Base-by-base conservation (phyloP, 2,329 filamentous ascomycete genomes). In the Colletotrichum costaricense region DNA sequence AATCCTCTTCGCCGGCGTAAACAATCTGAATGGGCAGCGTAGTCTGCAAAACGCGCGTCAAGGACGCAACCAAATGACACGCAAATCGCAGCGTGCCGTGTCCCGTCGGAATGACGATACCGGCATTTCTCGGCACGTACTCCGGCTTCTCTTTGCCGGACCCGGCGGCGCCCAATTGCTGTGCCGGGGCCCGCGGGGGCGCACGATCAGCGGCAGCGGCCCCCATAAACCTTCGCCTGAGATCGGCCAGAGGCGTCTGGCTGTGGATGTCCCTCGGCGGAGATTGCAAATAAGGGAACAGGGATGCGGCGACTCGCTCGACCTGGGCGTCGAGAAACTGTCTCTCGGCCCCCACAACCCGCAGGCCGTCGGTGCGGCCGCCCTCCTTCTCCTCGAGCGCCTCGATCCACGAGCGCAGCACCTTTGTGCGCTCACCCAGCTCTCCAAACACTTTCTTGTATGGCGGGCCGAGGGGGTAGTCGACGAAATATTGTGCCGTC, bases 21-120 rank as follows among this genome's bases (percentile, higher is more conserved):
- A 79, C 80, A 33, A 84, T 58, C 38, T 84, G 77, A 6, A 84
- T 83, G 0, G 82, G 82, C 0, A 84, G 73, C 1, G 69, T 63
- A 0, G 80, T 80, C 1, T 76, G 75, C 60, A 82, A 76, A 1
- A 82, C 78, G 2, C 72, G 69, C 24, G 79, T 79, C 4, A 84
- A 62, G 2, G 80, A 76, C n/a, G 76, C 76, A 9, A 84, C 77
- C 11, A 83, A 74, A 65, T 84, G 83, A 49, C 80, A 81, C 8
- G 82, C 81, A 33, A 80, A 82, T 1, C 83, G 80, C 14, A 84
- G 74, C 14, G 74, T 78, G 22, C 76, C 76, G 1, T 77, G 77
- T 7, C 82, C 80, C 0, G 79, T 79, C 14, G 82, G 79, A 19
- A 84, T 82, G 30, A 84, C 81, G 35, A 84, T 81, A 1, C 82